Conservation (phyloP, 2,329 filamentous ascomycete species). For the Ophiocordyceps polyrhachis-furcata region DNA sequence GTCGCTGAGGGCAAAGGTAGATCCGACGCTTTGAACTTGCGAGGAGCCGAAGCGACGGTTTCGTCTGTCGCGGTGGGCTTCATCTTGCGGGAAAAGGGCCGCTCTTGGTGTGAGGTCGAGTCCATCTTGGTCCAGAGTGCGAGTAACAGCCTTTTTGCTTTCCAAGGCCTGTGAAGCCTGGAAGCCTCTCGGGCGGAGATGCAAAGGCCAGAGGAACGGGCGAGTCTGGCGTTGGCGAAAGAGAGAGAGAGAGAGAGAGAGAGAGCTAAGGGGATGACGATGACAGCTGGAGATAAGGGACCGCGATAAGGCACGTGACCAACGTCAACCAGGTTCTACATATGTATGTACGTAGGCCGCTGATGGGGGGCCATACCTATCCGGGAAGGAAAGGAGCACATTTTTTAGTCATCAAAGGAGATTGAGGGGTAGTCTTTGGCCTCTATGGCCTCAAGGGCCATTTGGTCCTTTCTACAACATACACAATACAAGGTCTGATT, state of each 20-base stretch:
- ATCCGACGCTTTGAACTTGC: constrained; percentile 54
- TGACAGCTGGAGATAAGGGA: not conserved
- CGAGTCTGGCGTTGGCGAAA: not conserved
- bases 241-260: not conserved
- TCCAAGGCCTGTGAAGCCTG: not conserved
- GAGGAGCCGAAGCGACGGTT: constrained; percentile 5
- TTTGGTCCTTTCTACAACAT: too few species aligned
- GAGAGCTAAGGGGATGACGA: not conserved
- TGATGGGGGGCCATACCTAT: too few species aligned
- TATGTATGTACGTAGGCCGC: too few species aligned
- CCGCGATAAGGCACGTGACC: not conserved
- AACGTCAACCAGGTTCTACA: not conserved
- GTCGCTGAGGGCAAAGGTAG: constrained; percentile 58
- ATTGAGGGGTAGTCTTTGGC: too few species aligned
- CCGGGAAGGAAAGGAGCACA: too few species aligned
- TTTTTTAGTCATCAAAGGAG: too few species aligned
- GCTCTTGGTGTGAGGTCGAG: too few species aligned
- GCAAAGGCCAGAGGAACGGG: not conserved
- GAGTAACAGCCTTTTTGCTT: too few species aligned
- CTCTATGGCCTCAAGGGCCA: too few species aligned
- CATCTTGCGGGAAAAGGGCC: too few species aligned
- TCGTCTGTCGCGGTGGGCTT: constrained; percentile 8
- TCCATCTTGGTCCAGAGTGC: too few species aligned
- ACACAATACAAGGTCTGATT: too few species aligned
- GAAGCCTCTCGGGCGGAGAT: not conserved